Conservation (phyloP, 2,329 filamentous ascomycete genomes). For the Fusarium siculi region DNA sequence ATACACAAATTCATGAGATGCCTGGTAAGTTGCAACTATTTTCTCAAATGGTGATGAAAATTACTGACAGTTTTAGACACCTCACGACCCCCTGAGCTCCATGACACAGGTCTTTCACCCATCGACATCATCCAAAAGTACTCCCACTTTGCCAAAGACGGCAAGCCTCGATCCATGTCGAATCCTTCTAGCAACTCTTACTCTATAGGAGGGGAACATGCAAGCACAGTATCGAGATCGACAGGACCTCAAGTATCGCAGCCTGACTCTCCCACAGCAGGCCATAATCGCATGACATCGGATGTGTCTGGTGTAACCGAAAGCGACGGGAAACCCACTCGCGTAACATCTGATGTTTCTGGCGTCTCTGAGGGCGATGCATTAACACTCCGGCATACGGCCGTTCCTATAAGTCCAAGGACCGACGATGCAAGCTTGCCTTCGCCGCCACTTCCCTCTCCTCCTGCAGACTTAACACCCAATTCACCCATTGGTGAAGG, state of each 20-base stretch:
- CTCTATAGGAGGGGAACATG: slow-evolving; percentile 37
- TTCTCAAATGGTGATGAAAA: neutral
- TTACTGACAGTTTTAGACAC: slow-evolving; percentile 50
- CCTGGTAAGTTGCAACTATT: slow-evolving; percentile 51
- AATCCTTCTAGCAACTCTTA: slow-evolving; percentile 42
- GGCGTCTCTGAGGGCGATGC: slow-evolving; percentile 37
- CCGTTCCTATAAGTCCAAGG: slow-evolving; percentile 35
- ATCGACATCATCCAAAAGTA: slow-evolving; percentile 53
- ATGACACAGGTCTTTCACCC: slow-evolving; percentile 54
- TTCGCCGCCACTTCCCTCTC: slow-evolving; percentile 24
- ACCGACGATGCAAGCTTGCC: slow-evolving; percentile 15
- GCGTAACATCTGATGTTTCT: slow-evolving; percentile 41
- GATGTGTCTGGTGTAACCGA: slow-evolving; percentile 34
- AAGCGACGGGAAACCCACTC: slow-evolving; percentile 10
- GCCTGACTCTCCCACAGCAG: slow-evolving; percentile 22
- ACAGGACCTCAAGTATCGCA: slow-evolving; percentile 30
- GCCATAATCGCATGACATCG: slow-evolving; percentile 32
- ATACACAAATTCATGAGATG: slow-evolving; percentile 59
- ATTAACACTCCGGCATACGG: slow-evolving; percentile 29
- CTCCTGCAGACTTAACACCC: slow-evolving; percentile 15
- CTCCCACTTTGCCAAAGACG: slow-evolving; percentile 37
- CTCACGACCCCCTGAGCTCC: slow-evolving; percentile 57
- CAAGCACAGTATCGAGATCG: slow-evolving; percentile 45
- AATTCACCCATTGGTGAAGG: slow-evolving; percentile 11
- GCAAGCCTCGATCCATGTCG: slow-evolving; percentile 29